phyloP scores from a whole-genome alignment of 1,139 yeast genomes.

The Candida neerlandica region DNA sequence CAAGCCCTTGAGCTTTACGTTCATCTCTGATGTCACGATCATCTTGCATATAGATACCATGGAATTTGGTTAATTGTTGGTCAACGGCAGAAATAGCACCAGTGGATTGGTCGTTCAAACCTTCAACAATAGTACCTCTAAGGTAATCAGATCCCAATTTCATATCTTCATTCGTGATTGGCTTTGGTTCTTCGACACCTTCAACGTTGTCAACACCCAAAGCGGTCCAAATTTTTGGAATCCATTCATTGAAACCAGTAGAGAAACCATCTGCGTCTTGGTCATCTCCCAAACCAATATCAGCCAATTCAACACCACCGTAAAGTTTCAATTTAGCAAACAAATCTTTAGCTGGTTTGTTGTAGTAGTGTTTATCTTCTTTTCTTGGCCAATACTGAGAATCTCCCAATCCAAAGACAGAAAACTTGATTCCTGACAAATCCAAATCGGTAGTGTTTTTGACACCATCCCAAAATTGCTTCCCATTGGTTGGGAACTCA shows the following conservation, averaged over 20 bases:
- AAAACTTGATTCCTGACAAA: constrained; percentile 64
- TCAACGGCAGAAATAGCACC: constrained; percentile 93
- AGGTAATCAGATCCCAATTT: constrained; percentile 82
- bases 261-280: constrained; percentile 96
- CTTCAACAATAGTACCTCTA: constrained; percentile 93
- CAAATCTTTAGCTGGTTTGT: constrained; percentile 86
- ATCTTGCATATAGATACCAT: constrained; percentile 98
- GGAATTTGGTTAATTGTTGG: constrained; percentile 95
- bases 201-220: constrained; percentile 83
- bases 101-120: constrained; percentile 76
- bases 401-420: constrained; percentile 93
- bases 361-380: constrained; percentile 91
- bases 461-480: constrained; percentile 83
- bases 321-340: constrained; percentile 62
- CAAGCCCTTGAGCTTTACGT: constrained; percentile 87
- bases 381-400: constrained; percentile 97
- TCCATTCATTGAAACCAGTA: constrained; percentile 90
- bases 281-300: constrained; percentile 90
- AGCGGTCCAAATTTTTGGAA: constrained; percentile 81
- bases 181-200: constrained; percentile 94
- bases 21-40: constrained; percentile 95
- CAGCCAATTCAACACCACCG: constrained; percentile 74
- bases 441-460: constrained; percentile 73
- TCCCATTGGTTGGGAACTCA: constrained; percentile 95
- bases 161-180: constrained; percentile 95